Percentiles rank a stretch among this genome's conserved stretches.
These are phyloP conservation scores for Peronospora farinosa DNA, from an alignment of 352 stramenopile genomes.

Conservation along the genomic window DNA sequence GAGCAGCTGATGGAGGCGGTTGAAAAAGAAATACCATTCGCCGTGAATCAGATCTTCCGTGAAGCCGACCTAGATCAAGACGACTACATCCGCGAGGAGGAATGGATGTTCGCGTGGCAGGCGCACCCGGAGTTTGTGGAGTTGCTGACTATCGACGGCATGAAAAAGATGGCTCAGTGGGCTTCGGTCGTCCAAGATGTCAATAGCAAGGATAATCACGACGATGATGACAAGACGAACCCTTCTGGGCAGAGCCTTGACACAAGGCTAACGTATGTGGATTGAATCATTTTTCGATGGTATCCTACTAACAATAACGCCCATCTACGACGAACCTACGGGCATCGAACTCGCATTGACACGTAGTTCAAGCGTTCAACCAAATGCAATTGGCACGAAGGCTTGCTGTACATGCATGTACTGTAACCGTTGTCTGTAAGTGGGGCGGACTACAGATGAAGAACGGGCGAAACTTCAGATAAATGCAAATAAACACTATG, in stretches of 20 bases:
- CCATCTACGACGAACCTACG: background rate
- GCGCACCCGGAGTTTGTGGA: conserved; percentile 76
- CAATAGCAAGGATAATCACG: conserved; percentile 16
- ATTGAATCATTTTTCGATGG: conserved; percentile 28
- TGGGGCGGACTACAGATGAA: too few species aligned
- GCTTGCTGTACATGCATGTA: too few species aligned
- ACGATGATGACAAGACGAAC: conserved; percentile 28
- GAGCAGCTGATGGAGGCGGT: conserved; percentile 72
- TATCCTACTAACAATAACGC: background rate
- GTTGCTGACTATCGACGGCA: conserved; percentile 77
- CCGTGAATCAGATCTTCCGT: conserved; percentile 79
- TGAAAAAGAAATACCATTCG: conserved; percentile 74
- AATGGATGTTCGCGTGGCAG: conserved; percentile 81
- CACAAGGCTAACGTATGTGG: conserved; percentile 53
- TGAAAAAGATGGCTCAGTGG: conserved; percentile 82
- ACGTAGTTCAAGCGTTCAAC: too few species aligned
- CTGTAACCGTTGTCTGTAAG: too few species aligned
- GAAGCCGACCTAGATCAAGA: conserved; percentile 72
- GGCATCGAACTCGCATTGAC: too few species aligned
- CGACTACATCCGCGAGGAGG: conserved; percentile 70
- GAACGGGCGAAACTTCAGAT: too few species aligned
- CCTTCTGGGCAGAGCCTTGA: conserved; percentile 29
- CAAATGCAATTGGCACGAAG: too few species aligned
- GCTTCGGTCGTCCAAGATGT: conserved; percentile 49
- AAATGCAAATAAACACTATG: too few species aligned